A percentile compares a stretch with the other conserved stretches of the same genome.
These are phyloP conservation scores for Porogramme epimiltina DNA, from an alignment of 1,284 basidiomycete species.

Conservation along the genomic window DNA sequence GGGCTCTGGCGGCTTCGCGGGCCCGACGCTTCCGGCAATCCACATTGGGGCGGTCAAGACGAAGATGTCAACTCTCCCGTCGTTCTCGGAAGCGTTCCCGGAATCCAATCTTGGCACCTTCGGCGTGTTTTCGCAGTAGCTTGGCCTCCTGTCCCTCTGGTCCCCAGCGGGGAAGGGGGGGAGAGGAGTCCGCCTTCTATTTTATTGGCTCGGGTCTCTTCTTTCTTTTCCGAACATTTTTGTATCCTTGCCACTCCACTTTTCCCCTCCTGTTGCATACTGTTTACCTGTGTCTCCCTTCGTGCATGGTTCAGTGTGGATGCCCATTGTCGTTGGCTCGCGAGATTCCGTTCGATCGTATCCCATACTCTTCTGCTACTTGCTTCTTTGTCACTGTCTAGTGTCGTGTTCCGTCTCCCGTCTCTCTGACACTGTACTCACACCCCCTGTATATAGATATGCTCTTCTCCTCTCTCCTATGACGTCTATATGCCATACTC, in stretches of 20 bases:
- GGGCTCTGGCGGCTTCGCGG: constrained; percentile 1
- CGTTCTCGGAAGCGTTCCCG: constrained; percentile 21
- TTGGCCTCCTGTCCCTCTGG: constrained; percentile 26
- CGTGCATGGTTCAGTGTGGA: constrained; percentile 17
- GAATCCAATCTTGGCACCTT: constrained; percentile 14
- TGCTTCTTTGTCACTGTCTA: constrained; percentile 1
- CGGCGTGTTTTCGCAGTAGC: constrained; percentile 17
- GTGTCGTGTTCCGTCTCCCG: constrained; percentile 1
- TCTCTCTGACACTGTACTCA: constrained; percentile 17
- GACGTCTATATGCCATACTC: constrained; percentile 12
- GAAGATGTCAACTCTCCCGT: constrained; percentile 10
- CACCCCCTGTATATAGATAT: constrained; percentile 20
- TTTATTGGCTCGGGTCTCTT: constrained; percentile 19
- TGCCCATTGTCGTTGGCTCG: constrained; percentile 21
- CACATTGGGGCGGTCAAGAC: constrained; percentile 7
- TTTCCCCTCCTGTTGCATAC: constrained; percentile 12
- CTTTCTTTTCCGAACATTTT: constrained; percentile 12
- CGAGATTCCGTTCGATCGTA: constrained; percentile 16
- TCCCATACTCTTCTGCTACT: constrained; percentile 7
- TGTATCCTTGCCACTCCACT: constrained; percentile 21
- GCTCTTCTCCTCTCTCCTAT: neutral
- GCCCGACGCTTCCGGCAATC: constrained; percentile 9
- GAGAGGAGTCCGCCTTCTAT: constrained; percentile 21
- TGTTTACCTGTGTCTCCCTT: constrained; percentile 5
- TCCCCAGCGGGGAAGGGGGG: constrained; percentile 28